Percentiles rank a stretch among this genome's conserved stretches.
Evolutionary conservation across 768 basidiomycete genomes (phyloP).

Genomic region (Podaxis carcinomalis): DNA sequence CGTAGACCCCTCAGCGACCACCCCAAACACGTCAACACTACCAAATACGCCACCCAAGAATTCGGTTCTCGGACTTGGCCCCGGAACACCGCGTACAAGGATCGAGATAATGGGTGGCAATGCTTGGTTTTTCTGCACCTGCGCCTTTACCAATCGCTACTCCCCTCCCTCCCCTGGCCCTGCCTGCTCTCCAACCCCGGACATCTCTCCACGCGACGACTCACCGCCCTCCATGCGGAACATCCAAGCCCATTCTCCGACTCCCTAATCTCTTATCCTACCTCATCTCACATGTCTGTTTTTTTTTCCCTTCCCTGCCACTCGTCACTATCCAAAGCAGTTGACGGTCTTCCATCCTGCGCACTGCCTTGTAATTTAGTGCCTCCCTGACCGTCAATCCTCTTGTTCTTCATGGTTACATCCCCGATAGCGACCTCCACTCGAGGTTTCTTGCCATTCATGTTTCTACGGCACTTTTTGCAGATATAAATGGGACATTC

Average conservation of each 20-base stretch:
- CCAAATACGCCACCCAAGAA: conserved; percentile 11
- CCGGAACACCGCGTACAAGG: conserved; percentile 12
- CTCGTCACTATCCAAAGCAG: neutral
- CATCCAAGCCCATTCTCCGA: neutral
- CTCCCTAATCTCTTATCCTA: neutral
- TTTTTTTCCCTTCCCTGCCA: neutral
- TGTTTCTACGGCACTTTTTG: too few relatives aligned
- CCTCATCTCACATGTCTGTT: conserved; percentile 3
- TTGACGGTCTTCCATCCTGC: neutral
- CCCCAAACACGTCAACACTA: conserved; percentile 8
- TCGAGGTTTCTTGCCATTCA: too few relatives aligned
- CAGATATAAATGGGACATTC: too few relatives aligned
- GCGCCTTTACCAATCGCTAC: neutral
- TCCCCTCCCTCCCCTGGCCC: neutral
- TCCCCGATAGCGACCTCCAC: neutral
- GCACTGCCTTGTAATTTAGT: conserved; percentile 1
- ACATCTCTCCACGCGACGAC: neutral
- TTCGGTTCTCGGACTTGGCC: conserved; percentile 12
- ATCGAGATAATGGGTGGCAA: conserved; percentile 5
- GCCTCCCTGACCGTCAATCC: neutral
- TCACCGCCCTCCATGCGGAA: neutral
- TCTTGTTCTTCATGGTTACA: neutral
- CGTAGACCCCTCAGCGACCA: conserved; percentile 1
- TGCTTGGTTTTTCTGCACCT: neutral
- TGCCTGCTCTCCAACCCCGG: conserved; percentile 1